Conservation (phyloP, 257 asterid genomes). For the Solanum paucissectum region DNA sequence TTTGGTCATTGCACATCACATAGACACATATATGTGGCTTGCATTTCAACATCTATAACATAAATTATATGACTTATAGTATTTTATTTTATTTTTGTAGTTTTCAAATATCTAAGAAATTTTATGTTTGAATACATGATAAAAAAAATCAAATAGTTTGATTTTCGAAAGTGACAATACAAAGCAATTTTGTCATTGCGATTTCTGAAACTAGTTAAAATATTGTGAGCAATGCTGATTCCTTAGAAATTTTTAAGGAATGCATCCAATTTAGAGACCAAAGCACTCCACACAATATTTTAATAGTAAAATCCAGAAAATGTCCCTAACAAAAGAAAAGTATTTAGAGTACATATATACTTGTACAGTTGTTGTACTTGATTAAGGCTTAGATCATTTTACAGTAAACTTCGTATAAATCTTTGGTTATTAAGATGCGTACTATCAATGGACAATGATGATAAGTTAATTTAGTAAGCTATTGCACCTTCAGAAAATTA, state of each 20-base stretch:
- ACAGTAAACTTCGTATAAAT: background rate
- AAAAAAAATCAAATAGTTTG: background rate
- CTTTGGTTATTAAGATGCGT: background rate
- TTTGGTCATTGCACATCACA: background rate
- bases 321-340: too few species aligned
- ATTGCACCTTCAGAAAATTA: background rate
- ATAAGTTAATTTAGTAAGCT: too few species aligned
- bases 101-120: too few species aligned
- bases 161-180: too few species aligned
- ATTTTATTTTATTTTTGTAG: too few species aligned
- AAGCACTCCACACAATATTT: background rate
- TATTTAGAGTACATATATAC: background rate
- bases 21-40: background rate
- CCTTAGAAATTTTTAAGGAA: too few species aligned
- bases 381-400: background rate
- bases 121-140: background rate
- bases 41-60: background rate
- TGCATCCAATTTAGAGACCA: background rate
- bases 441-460: background rate
- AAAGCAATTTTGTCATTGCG: too few species aligned
- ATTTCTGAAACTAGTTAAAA: too few species aligned
- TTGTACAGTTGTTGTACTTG: too few species aligned
- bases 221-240: too few species aligned
- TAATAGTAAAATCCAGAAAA: background rate
- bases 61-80: too few species aligned